A percentile compares a stretch with the other conserved stretches of the same genome.
Evolutionary conservation across 2,329 filamentous ascomycete genomes (phyloP).

Genomic region (Coniochaeta sp.): DNA sequence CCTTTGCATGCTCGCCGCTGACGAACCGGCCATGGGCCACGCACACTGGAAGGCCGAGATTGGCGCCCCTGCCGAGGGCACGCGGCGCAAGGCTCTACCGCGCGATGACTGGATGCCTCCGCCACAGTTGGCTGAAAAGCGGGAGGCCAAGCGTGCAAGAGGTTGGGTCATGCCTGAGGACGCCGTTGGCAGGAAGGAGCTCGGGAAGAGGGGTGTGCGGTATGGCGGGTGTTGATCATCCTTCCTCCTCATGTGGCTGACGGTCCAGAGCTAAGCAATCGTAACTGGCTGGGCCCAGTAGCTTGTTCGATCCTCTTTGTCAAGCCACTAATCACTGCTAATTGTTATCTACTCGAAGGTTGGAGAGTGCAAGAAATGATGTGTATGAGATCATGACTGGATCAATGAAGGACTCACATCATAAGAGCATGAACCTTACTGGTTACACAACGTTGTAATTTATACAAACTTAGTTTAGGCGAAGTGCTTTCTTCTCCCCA

Average conservation of each 20-base stretch:
- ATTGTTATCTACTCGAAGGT: neutral
- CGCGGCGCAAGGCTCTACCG: constrained; percentile 60
- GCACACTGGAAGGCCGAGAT: constrained; percentile 63
- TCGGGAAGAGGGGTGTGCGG: constrained; percentile 57
- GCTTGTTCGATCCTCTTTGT: neutral
- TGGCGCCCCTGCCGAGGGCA: constrained; percentile 66
- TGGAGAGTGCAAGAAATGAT: neutral
- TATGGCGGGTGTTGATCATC: constrained; percentile 37
- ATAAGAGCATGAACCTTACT: neutral
- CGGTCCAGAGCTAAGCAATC: neutral
- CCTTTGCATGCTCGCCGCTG: constrained; percentile 44
- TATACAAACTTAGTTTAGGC: neutral
- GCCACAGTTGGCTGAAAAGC: constrained; percentile 67
- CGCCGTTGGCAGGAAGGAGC: constrained; percentile 62
- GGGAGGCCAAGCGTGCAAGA: constrained; percentile 63
- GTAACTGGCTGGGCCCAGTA: neutral
- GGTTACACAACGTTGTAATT: neutral
- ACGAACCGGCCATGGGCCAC: constrained; percentile 35
- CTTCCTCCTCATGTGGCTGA: neutral
- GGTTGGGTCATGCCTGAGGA: constrained; percentile 76
- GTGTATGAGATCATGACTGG: constrained; percentile 2
- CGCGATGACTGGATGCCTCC: constrained; percentile 70
- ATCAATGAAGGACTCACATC: neutral
- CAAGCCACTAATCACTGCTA: neutral
- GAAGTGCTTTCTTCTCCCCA: neutral